Percentiles rank a stretch among this genome's conserved stretches.
Evolutionary conservation across 2,329 filamentous ascomycete species (phyloP).

Genomic region (Ophiocordyceps camponoti-floridani): DNA sequence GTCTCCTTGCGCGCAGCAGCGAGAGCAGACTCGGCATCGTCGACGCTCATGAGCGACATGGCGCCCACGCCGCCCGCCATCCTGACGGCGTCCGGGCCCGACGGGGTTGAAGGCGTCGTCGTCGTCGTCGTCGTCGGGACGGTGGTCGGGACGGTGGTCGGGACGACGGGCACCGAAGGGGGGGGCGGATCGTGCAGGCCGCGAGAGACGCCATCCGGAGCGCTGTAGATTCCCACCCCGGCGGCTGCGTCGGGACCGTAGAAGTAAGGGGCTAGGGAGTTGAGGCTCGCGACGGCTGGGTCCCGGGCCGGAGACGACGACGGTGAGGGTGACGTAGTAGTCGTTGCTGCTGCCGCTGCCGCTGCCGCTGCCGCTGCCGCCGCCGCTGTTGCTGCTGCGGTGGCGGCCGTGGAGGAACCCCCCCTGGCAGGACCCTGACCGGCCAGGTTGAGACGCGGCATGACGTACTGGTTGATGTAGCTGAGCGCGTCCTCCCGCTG

Average conservation of each 20-base stretch:
- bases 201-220: constrained; percentile 15
- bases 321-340: background rate
- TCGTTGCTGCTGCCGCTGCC: background rate
- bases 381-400: background rate
- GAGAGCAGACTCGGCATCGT: constrained; percentile 43
- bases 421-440: constrained; percentile 4
- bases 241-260: constrained; percentile 27
- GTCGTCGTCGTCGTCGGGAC: background rate
- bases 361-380: constrained; percentile 12
- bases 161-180: background rate
- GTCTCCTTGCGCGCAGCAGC: constrained; percentile 36
- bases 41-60: constrained; percentile 39
- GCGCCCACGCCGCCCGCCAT: constrained; percentile 15
- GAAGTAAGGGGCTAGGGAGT: constrained; percentile 38
- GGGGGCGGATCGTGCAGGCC: constrained; percentile 17
- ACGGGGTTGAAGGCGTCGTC: background rate
- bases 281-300: constrained; percentile 29
- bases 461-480: constrained; percentile 52
- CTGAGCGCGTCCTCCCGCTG: constrained; percentile 47
- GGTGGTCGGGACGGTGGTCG: background rate
- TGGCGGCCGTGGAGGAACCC: background rate
- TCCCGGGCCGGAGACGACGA: constrained; percentile 21
- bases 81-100: constrained; percentile 1
- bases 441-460: constrained; percentile 38
- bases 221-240: constrained; percentile 25